These are phyloP conservation scores for Fagus crenata DNA, from an alignment of 306 rosid species.

Conservation along the genomic window DNA sequence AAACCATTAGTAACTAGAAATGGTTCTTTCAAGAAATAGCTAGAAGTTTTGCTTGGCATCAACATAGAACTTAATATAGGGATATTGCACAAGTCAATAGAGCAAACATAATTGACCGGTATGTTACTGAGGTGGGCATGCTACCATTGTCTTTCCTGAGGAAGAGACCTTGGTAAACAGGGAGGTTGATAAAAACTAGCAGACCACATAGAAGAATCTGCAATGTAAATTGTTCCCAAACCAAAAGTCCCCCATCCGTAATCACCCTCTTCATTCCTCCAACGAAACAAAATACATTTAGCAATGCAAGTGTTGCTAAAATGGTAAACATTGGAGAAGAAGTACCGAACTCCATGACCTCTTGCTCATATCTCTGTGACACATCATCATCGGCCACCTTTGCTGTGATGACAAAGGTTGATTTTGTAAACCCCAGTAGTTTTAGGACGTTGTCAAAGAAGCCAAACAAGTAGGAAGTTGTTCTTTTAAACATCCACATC, in stretches of 20 bases:
- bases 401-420: not conserved
- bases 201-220: not conserved
- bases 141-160: constrained; percentile 5
- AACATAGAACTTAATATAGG: not conserved
- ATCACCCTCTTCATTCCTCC: not conserved
- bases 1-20: not conserved
- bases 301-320: not conserved
- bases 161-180: not conserved
- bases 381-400: not conserved
- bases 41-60: not conserved
- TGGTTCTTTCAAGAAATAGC: not conserved
- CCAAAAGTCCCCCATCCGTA: not conserved
- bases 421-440: not conserved
- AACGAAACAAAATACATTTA: not conserved
- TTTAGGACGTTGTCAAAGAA: constrained; percentile 1
- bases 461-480: not conserved
- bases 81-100: not conserved
- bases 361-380: not conserved
- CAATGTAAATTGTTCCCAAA: not conserved
- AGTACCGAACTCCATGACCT: not conserved
- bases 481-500: not conserved
- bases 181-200: not conserved
- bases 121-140: not conserved
- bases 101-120: not conserved
- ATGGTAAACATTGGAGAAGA: not conserved